phyloP scores from a whole-genome alignment of 2,329 filamentous ascomycete species.

The Penicillium sp. region DNA sequence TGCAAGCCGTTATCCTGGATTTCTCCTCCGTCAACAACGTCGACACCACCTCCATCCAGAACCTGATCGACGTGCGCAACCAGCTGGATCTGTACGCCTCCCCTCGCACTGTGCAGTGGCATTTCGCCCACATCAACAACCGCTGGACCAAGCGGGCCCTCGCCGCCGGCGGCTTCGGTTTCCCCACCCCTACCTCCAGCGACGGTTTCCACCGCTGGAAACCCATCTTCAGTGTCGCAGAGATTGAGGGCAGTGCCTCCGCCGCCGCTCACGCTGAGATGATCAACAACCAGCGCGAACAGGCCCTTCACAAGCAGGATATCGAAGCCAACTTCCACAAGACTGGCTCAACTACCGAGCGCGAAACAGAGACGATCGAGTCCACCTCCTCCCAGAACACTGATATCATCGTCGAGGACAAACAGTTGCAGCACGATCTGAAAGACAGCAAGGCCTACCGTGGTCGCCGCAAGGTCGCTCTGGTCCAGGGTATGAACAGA shows the following conservation, averaged over 20 bases:
- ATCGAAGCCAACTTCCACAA: slow-evolving; percentile 34
- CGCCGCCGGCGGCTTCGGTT: slow-evolving; percentile 83
- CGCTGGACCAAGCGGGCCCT: slow-evolving; percentile 92
- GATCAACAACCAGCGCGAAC: slow-evolving; percentile 57
- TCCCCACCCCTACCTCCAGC: slow-evolving; percentile 61
- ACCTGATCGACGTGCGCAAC: slow-evolving; percentile 90
- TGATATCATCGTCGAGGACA: slow-evolving; percentile 32
- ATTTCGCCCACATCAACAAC: slow-evolving; percentile 91
- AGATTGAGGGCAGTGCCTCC: slow-evolving; percentile 71
- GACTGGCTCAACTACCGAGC: slow-evolving; percentile 30
- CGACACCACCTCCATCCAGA: slow-evolving; percentile 88
- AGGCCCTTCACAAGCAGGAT: slow-evolving; percentile 22
- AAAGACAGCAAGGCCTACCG: slow-evolving; percentile 50
- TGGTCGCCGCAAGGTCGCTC: slow-evolving; percentile 50
- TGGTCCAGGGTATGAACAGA: slow-evolving; percentile 81
- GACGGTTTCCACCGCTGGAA: slow-evolving; percentile 72
- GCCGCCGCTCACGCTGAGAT: slow-evolving; percentile 69
- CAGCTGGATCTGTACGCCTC: slow-evolving; percentile 83
- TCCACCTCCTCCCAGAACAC: slow-evolving; percentile 29
- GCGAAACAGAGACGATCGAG: slow-evolving; percentile 32
- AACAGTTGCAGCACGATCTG: slow-evolving; percentile 47
- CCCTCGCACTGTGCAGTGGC: slow-evolving; percentile 87
- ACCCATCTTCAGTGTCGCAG: slow-evolving; percentile 91
- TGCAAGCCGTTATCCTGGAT: slow-evolving; percentile 90
- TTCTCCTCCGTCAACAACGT: slow-evolving; percentile 93